phyloP scores from a whole-genome alignment of 2,329 filamentous ascomycete genomes.

The Pyrenophora seminiperda region DNA sequence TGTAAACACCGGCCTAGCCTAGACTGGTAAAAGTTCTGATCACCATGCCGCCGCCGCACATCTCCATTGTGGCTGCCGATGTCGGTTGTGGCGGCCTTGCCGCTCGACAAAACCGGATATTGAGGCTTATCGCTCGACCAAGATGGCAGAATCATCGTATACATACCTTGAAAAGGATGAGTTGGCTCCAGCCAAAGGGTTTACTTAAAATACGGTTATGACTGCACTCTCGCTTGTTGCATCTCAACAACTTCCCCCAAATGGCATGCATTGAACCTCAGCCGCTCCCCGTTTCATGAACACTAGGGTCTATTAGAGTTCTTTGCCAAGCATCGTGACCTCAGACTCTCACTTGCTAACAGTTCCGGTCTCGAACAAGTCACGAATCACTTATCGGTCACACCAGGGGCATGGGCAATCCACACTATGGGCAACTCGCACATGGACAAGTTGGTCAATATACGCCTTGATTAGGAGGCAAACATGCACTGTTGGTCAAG shows the following conservation, averaged over 20 bases:
- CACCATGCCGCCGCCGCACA: conserved; percentile 2
- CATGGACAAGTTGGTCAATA: too few relatives aligned
- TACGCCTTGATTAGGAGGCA: too few relatives aligned
- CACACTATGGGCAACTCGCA: too few relatives aligned
- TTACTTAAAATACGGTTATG: neutral
- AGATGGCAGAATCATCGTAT: neutral
- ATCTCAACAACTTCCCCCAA: neutral
- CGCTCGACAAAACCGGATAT: neutral
- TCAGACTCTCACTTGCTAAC: conserved; percentile 30
- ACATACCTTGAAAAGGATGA: neutral
- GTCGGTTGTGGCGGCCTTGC: neutral
- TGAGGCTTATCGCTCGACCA: neutral
- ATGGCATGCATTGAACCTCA: conserved; percentile 16
- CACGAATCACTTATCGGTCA: too few relatives aligned
- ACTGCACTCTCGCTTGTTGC: neutral
- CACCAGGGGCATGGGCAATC: too few relatives aligned
- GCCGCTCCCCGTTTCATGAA: conserved; percentile 30
- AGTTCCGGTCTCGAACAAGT: conserved; percentile 3
- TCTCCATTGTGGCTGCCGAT: neutral
- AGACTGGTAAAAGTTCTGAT: conserved; percentile 5
- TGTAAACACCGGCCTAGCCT: conserved; percentile 15
- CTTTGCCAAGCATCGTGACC: conserved; percentile 32
- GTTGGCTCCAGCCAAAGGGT: neutral
- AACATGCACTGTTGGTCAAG: too few relatives aligned
- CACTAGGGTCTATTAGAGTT: conserved; percentile 24